A percentile compares a stretch with the other conserved stretches of the same genome.
Conservation (phyloP, 805 yeast species). For the Cephaloascus fragrans region DNA sequence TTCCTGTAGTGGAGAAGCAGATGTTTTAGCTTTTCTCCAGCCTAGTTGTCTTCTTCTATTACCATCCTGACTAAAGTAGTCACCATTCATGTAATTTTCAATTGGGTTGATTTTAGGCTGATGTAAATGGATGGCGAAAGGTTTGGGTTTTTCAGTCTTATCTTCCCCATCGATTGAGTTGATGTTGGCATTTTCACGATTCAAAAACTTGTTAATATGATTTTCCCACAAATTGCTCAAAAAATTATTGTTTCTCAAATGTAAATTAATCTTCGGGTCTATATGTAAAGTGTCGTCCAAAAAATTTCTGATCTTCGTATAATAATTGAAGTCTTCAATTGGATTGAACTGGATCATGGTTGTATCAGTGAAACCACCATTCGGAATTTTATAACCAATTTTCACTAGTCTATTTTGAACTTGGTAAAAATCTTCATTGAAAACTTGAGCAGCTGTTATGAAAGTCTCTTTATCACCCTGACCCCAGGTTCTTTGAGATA, state of each 20-base stretch:
- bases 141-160: neutral
- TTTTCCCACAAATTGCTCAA: neutral
- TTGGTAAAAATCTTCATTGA: slow-evolving; percentile 35
- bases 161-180: neutral
- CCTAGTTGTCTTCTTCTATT: neutral
- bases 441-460: slow-evolving; percentile 53
- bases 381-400: slow-evolving; percentile 12
- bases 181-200: too few relatives aligned
- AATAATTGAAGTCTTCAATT: slow-evolving; percentile 9
- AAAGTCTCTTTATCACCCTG: slow-evolving; percentile 80
- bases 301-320: neutral
- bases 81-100: neutral
- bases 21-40: neutral
- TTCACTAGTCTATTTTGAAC: slow-evolving; percentile 8
- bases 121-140: neutral
- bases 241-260: neutral
- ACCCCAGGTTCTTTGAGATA: slow-evolving; percentile 53
- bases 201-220: neutral
- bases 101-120: neutral
- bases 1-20: neutral
- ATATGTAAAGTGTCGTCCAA: neutral
- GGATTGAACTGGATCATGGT: slow-evolving; percentile 16
- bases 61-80: neutral
- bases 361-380: neutral
- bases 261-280: neutral